Percentiles rank a stretch among this genome's conserved stretches.
phyloP scores from a whole-genome alignment of 768 basidiomycete genomes.

The Auriscalpium orientale region DNA sequence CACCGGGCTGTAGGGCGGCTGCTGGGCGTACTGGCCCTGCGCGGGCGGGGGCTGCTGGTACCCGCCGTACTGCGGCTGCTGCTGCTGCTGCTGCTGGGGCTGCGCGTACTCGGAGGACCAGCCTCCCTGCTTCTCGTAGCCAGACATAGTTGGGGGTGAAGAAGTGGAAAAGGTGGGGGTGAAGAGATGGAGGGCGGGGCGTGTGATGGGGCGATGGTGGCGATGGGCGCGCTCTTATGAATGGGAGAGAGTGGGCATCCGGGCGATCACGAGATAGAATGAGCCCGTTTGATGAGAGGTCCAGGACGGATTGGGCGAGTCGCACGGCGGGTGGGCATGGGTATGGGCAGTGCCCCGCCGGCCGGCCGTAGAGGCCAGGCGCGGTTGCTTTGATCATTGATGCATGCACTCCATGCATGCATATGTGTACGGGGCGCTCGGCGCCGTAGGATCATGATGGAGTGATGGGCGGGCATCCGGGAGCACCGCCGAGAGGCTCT shows the following conservation, averaged over 20 bases:
- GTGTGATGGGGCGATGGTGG: neutral
- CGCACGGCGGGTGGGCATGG: neutral
- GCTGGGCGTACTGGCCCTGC: slow-evolving; percentile 1
- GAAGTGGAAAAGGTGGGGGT: neutral
- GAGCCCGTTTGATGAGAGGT: neutral
- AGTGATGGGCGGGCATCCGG: no score
- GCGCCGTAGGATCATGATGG: no score
- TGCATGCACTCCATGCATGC: no score
- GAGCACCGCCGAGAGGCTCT: no score
- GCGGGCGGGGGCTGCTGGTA: neutral
- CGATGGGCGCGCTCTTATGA: neutral
- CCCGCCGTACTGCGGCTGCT: neutral
- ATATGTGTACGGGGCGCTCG: no score
- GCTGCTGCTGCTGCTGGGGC: neutral
- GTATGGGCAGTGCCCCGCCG: neutral
- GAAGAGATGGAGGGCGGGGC: neutral
- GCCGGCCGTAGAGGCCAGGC: neutral
- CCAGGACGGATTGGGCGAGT: neutral
- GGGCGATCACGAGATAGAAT: slow-evolving; percentile 5
- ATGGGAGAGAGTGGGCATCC: neutral
- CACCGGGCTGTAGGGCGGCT: neutral
- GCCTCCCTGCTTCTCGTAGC: slow-evolving; percentile 2
- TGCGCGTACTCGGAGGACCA: neutral
- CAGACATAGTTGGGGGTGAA: neutral
- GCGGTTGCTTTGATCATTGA: no score